Percentiles rank a stretch among this genome's conserved stretches.
Conservation (phyloP, 208 protist species). For the Blastocrithidia nonstop region DNA sequence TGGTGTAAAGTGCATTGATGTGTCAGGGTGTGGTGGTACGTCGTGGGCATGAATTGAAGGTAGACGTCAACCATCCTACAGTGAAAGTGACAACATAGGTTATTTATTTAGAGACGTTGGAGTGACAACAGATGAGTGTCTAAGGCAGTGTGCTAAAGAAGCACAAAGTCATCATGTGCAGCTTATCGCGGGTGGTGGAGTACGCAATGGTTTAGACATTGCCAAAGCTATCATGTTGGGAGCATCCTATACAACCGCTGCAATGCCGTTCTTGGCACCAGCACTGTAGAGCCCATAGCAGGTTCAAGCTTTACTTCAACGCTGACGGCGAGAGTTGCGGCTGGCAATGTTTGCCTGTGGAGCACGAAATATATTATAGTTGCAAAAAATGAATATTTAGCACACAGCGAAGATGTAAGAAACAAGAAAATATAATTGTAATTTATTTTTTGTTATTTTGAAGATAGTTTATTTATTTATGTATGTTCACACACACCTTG, state of each 20-base stretch:
- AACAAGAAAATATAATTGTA: background rate
- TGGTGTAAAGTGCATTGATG: conserved; percentile 78
- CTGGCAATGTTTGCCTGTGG: conserved; percentile 85
- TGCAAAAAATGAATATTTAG: conserved; percentile 35
- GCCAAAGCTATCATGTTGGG: conserved; percentile 79
- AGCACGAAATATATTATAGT: conserved; percentile 50
- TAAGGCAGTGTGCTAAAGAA: conserved; percentile 37
- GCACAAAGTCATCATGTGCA: conserved; percentile 26
- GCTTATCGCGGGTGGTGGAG: conserved; percentile 79
- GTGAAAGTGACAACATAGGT: conserved; percentile 61
- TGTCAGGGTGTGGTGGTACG: conserved; percentile 81
- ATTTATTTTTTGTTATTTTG: background rate
- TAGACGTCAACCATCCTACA: conserved; percentile 32
- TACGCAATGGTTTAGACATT: conserved; percentile 77
- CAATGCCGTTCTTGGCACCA: conserved; percentile 80
- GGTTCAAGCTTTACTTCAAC: conserved; percentile 59
- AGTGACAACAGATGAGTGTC: conserved; percentile 68
- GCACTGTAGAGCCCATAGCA: conserved; percentile 55
- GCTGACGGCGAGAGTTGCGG: conserved; percentile 49
- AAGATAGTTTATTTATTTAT: background rate
- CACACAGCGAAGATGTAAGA: conserved; percentile 22
- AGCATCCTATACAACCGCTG: conserved; percentile 58
- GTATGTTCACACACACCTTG: background rate
- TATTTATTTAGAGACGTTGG: conserved; percentile 81
- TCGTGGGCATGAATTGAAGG: conserved; percentile 89